Percentiles rank a stretch among this genome's conserved stretches.
These are phyloP conservation scores for Fusarium goolgardi DNA, from an alignment of 2,329 filamentous ascomycete genomes.

Conservation along the genomic window DNA sequence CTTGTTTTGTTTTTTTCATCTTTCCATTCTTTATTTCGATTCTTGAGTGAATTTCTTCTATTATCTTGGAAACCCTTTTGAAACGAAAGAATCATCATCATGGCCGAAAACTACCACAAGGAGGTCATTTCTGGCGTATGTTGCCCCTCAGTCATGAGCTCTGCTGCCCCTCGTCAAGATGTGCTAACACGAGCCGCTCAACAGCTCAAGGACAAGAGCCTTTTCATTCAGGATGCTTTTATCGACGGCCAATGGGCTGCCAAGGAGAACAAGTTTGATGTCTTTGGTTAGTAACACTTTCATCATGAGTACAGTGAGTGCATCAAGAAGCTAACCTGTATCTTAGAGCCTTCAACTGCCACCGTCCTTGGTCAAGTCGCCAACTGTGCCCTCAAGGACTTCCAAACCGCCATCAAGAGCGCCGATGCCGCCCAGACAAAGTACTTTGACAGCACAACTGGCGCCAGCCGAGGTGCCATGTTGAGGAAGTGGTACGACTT, in stretches of 20 bases:
- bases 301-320: neutral
- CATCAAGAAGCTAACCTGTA: constrained; percentile 12
- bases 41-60: constrained; percentile 15
- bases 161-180: constrained; percentile 1
- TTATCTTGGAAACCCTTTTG: neutral
- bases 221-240: constrained; percentile 48
- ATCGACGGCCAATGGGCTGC: constrained; percentile 47
- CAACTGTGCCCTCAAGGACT: constrained; percentile 47
- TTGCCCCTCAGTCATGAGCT: constrained; percentile 39
- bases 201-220: constrained; percentile 46
- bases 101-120: constrained; percentile 48
- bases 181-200: constrained; percentile 26
- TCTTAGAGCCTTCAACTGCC: constrained; percentile 44
- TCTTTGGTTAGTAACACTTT: constrained; percentile 40
- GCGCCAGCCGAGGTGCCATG: constrained; percentile 45
- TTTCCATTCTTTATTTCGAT: neutral
- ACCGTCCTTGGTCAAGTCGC: constrained; percentile 46
- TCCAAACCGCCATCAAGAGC: constrained; percentile 45
- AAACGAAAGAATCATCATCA: constrained; percentile 29
- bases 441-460: constrained; percentile 46
- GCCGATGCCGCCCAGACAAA: constrained; percentile 44
- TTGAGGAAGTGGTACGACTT: constrained; percentile 47
- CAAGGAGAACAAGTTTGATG: constrained; percentile 48
- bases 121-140: constrained; percentile 45
- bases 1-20: constrained; percentile 1